phyloP scores from a whole-genome alignment of 164 flowering plant genomes.

The Taxillus chinensis region DNA sequence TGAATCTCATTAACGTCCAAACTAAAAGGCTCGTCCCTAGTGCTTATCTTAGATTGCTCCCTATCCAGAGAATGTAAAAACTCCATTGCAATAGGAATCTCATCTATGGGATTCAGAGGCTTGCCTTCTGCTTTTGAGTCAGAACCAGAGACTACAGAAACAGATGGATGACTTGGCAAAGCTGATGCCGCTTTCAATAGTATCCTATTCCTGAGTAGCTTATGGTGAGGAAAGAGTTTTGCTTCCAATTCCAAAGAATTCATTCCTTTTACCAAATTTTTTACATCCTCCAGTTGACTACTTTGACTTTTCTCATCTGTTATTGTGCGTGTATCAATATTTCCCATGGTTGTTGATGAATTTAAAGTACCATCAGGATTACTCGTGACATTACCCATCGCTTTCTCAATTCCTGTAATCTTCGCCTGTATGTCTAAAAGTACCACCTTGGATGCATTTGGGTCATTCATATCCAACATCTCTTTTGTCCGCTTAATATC shows the following conservation, averaged over 20 bases:
- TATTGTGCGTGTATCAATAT: conserved; percentile 7
- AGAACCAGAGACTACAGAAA: conserved; percentile 7
- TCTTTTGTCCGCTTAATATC: conserved; percentile 91
- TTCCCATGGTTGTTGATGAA: conserved; percentile 9
- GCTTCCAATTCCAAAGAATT: conserved; percentile 65
- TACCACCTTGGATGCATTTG: conserved; percentile 61
- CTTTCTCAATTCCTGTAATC: conserved; percentile 87
- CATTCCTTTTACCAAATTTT: conserved; percentile 31
- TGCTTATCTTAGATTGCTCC: conserved; percentile 15
- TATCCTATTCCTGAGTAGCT: conserved; percentile 46
- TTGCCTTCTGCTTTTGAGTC: conserved; percentile 22
- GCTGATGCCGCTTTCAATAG: conserved; percentile 21
- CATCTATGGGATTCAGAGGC: conserved; percentile 33
- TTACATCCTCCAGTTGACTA: conserved; percentile 10
- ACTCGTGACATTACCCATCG: conserved; percentile 41
- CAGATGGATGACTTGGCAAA: conserved; percentile 11
- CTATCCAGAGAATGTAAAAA: conserved; percentile 53
- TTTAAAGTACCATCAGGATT: conserved; percentile 20
- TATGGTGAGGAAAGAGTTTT: conserved; percentile 86
- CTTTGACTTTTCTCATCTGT: conserved; percentile 11
- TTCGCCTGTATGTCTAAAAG: conserved; percentile 82
- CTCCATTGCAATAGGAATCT: conserved; percentile 50
- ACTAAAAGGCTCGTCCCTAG: conserved; percentile 7
- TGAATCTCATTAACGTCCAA: conserved; percentile 29
- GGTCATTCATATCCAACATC: conserved; percentile 77